A percentile compares a stretch with the other conserved stretches of the same genome.
These are phyloP conservation scores for Petunia secreta DNA, from an alignment of 257 asterid genomes.

Conservation along the genomic window DNA sequence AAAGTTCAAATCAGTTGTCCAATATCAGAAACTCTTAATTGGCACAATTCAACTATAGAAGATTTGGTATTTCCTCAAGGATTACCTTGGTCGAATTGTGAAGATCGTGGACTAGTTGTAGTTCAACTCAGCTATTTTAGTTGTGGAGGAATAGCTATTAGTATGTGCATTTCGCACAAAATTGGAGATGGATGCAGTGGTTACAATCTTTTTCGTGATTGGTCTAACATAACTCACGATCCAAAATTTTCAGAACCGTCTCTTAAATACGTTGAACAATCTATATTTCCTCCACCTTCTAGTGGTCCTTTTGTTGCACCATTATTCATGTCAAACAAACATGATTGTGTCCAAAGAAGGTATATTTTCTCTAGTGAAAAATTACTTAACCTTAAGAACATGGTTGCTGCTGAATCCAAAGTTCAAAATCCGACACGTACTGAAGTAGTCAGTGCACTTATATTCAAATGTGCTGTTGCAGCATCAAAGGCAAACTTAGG, in stretches of 20 bases:
- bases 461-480: background rate
- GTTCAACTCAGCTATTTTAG: constrained; percentile 24
- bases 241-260: background rate
- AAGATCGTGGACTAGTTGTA: background rate
- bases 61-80: constrained; percentile 12
- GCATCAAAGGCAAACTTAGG: background rate
- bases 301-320: background rate
- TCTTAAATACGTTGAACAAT: background rate
- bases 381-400: background rate
- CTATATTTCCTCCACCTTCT: constrained; percentile 1
- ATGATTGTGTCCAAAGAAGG: background rate
- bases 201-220: constrained; percentile 6
- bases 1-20: background rate
- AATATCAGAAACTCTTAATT: constrained; percentile 2
- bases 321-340: background rate
- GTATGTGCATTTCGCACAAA: constrained; percentile 19
- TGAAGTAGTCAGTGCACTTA: constrained; percentile 23
- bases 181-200: constrained; percentile 3
- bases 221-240: constrained; percentile 25
- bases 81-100: background rate
- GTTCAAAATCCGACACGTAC: constrained; percentile 16
- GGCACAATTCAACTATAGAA: background rate
- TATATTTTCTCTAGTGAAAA: background rate
- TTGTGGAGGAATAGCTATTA: constrained; percentile 23
- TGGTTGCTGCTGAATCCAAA: background rate